These are phyloP conservation scores for Lactarius evosmus DNA, from an alignment of 768 basidiomycete species.

Conservation along the genomic window DNA sequence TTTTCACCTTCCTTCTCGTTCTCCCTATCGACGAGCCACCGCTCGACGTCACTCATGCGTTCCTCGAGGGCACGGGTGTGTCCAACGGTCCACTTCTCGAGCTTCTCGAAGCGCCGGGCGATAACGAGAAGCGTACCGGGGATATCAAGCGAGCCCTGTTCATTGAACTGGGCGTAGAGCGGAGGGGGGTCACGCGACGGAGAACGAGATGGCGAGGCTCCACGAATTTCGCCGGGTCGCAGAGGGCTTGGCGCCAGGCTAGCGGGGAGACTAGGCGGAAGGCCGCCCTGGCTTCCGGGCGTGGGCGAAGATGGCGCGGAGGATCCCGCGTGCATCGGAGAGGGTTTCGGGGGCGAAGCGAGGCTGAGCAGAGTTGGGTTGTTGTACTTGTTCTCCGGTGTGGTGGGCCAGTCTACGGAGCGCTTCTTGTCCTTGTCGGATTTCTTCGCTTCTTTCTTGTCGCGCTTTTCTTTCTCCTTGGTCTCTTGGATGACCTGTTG, in stretches of 20 bases:
- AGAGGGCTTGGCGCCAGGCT: slow-evolving; percentile 66
- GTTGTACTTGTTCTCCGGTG: slow-evolving; percentile 47
- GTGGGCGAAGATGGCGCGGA: slow-evolving; percentile 63
- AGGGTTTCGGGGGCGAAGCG: slow-evolving; percentile 45
- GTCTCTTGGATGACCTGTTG: slow-evolving; percentile 78
- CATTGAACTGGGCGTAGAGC: slow-evolving; percentile 71
- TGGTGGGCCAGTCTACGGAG: slow-evolving; percentile 51
- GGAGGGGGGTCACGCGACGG: slow-evolving; percentile 62
- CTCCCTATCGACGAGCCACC: slow-evolving; percentile 85
- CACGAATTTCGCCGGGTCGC: slow-evolving; percentile 44
- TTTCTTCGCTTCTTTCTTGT: slow-evolving; percentile 38
- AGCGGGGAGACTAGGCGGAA: slow-evolving; percentile 45
- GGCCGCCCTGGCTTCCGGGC: slow-evolving; percentile 47
- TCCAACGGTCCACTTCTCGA: slow-evolving; percentile 86
- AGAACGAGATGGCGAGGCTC: slow-evolving; percentile 48
- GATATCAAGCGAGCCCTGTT: slow-evolving; percentile 70
- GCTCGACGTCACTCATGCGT: slow-evolving; percentile 87
- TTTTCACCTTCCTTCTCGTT: slow-evolving; percentile 48
- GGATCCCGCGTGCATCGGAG: slow-evolving; percentile 47
- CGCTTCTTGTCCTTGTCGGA: slow-evolving; percentile 44
- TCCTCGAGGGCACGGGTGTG: slow-evolving; percentile 89
- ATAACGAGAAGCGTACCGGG: slow-evolving; percentile 70
- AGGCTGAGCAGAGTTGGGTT: slow-evolving; percentile 61
- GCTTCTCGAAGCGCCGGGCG: slow-evolving; percentile 80
- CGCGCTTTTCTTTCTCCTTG: slow-evolving; percentile 58